Percentiles rank a stretch among this genome's conserved stretches.
These are phyloP conservation scores for Endoconidiophora polonica DNA, from an alignment of 2,329 filamentous ascomycete genomes.

Conservation along the genomic window DNA sequence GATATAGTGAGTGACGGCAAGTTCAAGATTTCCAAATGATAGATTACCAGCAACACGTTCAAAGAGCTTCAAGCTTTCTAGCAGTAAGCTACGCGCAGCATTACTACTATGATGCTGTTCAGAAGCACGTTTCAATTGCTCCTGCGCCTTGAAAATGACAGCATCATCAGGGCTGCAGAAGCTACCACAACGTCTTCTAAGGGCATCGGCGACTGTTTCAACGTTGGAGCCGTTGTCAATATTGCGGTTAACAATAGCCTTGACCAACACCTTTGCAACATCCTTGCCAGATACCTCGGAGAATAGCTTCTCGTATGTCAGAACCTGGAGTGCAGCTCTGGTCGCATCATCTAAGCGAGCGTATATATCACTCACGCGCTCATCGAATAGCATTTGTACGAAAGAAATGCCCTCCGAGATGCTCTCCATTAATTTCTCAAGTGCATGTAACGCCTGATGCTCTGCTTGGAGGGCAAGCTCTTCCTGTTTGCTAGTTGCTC, in stretches of 20 bases:
- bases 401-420: slow-evolving; percentile 96
- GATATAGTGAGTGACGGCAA: slow-evolving; percentile 65
- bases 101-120: slow-evolving; percentile 64
- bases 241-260: slow-evolving; percentile 94
- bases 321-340: slow-evolving; percentile 50
- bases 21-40: slow-evolving; percentile 61
- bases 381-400: slow-evolving; percentile 84
- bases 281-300: slow-evolving; percentile 65
- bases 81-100: slow-evolving; percentile 59
- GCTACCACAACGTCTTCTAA: slow-evolving; percentile 79
- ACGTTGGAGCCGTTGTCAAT: slow-evolving; percentile 95
- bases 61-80: slow-evolving; percentile 79
- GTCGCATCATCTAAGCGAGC: slow-evolving; percentile 53
- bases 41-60: slow-evolving; percentile 74
- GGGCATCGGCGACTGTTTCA: slow-evolving; percentile 89
- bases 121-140: slow-evolving; percentile 75
- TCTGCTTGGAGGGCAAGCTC: slow-evolving; percentile 87
- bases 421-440: slow-evolving; percentile 71
- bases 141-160: slow-evolving; percentile 94
- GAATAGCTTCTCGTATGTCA: slow-evolving; percentile 84
- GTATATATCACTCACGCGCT: slow-evolving; percentile 79
- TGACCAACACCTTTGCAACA: slow-evolving; percentile 84
- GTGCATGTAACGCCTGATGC: slow-evolving; percentile 75
- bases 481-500: slow-evolving; percentile 67
- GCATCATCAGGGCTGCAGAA: slow-evolving; percentile 98